Evolutionary conservation across 2,329 filamentous ascomycete genomes (phyloP).

Genomic region (Ophiostoma sp.): DNA sequence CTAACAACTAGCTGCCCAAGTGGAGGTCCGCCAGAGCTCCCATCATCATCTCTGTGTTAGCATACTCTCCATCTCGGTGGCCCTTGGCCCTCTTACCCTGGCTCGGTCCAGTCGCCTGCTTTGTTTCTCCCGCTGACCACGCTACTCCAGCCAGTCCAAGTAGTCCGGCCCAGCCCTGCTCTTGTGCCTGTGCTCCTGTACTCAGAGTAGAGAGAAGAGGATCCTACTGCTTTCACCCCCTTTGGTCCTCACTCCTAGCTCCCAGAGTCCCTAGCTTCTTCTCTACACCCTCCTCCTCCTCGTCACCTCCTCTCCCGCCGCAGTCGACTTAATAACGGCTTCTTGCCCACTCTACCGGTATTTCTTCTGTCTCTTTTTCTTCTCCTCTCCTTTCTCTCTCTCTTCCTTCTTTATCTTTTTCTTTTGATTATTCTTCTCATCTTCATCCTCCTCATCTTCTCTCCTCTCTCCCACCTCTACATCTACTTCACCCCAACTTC

Average conservation of each 20-base stretch:
- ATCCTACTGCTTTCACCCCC: not conserved
- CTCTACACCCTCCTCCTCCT: not conserved
- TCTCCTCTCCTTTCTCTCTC: slow-evolving; percentile 12
- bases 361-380: slow-evolving; percentile 11
- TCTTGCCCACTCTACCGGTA: slow-evolving; percentile 20
- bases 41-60: not conserved
- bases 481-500: not conserved
- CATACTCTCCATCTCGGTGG: not conserved
- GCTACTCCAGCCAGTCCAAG: not conserved
- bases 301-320: slow-evolving; percentile 16
- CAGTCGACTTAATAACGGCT: slow-evolving; percentile 22
- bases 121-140: slow-evolving; percentile 23
- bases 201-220: too few relatives aligned
- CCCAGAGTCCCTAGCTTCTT: not conserved
- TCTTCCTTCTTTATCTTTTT: slow-evolving; percentile 3
- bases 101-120: slow-evolving; percentile 19
- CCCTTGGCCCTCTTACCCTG: slow-evolving; percentile 8
- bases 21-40: slow-evolving; percentile 21
- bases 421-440: not conserved
- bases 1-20: slow-evolving; percentile 11
- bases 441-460: not conserved
- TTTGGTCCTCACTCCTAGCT: not conserved
- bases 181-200: not conserved
- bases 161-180: slow-evolving; percentile 9
- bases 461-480: slow-evolving; percentile 8